Percentiles rank a stretch among this genome's conserved stretches.
Conservation (phyloP, 1,284 basidiomycete genomes). For the Fomitopsis betulina region DNA sequence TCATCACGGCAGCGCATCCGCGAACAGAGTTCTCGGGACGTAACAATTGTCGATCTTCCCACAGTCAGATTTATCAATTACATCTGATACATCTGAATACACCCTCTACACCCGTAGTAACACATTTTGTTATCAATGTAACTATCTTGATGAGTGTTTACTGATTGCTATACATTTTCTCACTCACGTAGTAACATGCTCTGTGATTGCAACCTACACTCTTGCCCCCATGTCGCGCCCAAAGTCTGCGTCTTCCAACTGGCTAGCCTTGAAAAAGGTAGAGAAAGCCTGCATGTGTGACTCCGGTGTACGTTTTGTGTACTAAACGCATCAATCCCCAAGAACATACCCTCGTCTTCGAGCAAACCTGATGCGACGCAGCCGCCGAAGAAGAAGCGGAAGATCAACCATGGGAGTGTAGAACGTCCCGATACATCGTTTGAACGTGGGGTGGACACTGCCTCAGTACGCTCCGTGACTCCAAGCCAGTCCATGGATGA, state of each 20-base stretch:
- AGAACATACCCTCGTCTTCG: neutral
- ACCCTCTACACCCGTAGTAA: too few species aligned
- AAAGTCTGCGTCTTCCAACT: slow-evolving; percentile 38
- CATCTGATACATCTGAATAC: neutral
- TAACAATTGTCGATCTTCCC: neutral
- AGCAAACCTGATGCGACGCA: neutral
- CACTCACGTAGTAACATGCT: neutral
- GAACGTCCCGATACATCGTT: slow-evolving; percentile 15
- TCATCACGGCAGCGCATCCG: neutral
- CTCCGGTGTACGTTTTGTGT: neutral
- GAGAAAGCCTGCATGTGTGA: slow-evolving; percentile 2
- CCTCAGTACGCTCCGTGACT: neutral
- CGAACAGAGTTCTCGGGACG: neutral
- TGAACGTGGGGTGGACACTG: slow-evolving; percentile 6
- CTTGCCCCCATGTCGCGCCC: neutral
- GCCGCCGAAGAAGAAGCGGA: neutral
- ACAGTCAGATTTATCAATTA: neutral
- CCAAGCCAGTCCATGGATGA: neutral
- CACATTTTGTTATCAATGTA: neutral
- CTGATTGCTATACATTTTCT: neutral
- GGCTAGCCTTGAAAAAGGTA: slow-evolving; percentile 46
- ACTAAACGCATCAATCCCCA: too few species aligned
- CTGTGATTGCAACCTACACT: neutral
- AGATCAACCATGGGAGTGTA: neutral
- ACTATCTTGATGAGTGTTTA: neutral